phyloP scores from a whole-genome alignment of 352 stramenopile species.

The Globisporangium heterothallicum region DNA sequence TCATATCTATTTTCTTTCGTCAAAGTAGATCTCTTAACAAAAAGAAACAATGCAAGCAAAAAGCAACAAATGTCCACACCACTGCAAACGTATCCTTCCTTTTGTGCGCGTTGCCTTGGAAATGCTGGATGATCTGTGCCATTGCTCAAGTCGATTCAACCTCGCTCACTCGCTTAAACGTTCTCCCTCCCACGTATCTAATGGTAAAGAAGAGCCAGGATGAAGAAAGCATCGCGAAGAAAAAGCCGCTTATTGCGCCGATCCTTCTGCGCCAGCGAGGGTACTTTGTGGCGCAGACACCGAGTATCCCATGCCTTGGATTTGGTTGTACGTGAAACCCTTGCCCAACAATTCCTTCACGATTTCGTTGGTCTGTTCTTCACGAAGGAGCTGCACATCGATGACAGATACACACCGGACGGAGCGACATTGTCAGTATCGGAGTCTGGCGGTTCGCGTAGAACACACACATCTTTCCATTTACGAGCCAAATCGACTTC shows the following conservation, averaged over 20 bases:
- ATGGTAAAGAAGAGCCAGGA: slow-evolving; percentile 1
- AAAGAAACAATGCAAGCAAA: not conserved
- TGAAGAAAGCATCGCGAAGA: no score
- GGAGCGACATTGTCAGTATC: not conserved
- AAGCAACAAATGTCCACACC: not conserved
- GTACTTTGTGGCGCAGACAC: slow-evolving; percentile 65
- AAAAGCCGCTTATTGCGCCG: slow-evolving; percentile 32
- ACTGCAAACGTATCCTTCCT: not conserved
- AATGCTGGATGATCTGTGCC: not conserved
- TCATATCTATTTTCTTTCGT: slow-evolving; percentile 10
- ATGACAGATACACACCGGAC: slow-evolving; percentile 4
- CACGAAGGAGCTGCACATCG: slow-evolving; percentile 58
- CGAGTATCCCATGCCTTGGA: slow-evolving; percentile 82
- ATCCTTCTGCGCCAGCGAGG: slow-evolving; percentile 31
- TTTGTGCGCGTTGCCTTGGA: not conserved
- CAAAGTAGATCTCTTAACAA: slow-evolving; percentile 4
- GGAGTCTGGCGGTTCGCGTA: no score
- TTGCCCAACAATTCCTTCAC: slow-evolving; percentile 79
- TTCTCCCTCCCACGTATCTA: not conserved
- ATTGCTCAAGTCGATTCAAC: not conserved
- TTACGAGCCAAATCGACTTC: slow-evolving; percentile 5
- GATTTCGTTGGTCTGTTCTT: slow-evolving; percentile 82
- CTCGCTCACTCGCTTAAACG: not conserved
- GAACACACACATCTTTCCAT: no score
- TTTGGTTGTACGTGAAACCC: slow-evolving; percentile 81